Conservation (phyloP, 306 rosid genomes). For the Carpinus viminea region DNA sequence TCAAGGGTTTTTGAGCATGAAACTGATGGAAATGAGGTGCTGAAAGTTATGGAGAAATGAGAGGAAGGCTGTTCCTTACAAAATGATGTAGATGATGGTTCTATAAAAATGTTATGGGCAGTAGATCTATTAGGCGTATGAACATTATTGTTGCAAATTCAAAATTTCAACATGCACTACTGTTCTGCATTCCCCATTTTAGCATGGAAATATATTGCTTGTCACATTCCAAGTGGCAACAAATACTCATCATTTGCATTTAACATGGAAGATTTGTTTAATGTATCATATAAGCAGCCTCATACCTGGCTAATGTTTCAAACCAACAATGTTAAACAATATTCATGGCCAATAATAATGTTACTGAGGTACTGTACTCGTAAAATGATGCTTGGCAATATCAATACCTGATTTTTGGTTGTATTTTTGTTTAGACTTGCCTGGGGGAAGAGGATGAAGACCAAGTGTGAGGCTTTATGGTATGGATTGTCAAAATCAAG, state of each 20-base stretch:
- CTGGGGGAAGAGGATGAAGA: constrained; percentile 27
- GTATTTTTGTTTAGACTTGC: constrained; percentile 29
- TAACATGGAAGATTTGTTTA: neutral
- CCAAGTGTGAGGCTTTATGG: constrained; percentile 10
- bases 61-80: neutral
- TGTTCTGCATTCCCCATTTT: neutral
- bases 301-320: neutral
- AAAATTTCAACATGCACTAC: constrained; percentile 10
- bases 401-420: constrained; percentile 29
- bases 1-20: neutral
- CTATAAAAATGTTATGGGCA: neutral
- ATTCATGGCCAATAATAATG: neutral
- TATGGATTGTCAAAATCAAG: constrained; percentile 23
- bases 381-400: constrained; percentile 1
- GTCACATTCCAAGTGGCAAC: neutral
- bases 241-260: neutral
- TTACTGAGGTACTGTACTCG: neutral
- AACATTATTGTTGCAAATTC: neutral
- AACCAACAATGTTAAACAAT: neutral
- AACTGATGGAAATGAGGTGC: neutral
- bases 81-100: neutral
- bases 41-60: neutral
- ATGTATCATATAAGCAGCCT: neutral
- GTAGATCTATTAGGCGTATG: neutral
- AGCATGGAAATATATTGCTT: neutral